phyloP scores from a whole-genome alignment of 768 basidiomycete species.

The Phaeotremella skinneri region DNA sequence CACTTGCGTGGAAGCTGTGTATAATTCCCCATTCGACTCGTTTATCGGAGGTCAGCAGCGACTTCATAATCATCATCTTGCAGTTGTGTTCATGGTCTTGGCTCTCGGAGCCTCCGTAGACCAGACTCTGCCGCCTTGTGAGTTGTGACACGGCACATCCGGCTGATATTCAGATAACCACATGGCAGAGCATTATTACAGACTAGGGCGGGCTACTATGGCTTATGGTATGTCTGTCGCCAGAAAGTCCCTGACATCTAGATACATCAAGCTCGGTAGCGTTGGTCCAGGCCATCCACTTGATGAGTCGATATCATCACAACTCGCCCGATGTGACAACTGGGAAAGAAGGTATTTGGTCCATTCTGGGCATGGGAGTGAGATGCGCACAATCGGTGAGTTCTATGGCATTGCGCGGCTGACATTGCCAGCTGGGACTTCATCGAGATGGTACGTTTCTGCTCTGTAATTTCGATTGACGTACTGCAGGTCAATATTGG shows the following conservation, averaged over 20 bases:
- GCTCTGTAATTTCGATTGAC: background rate
- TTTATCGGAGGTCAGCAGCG: background rate
- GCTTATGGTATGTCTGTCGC: slow-evolving; percentile 1
- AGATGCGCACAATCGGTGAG: slow-evolving; percentile 3
- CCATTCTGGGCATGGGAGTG: slow-evolving; percentile 7
- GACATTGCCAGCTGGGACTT: slow-evolving; percentile 5
- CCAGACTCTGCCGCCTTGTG: slow-evolving; percentile 2
- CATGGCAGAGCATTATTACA: slow-evolving; percentile 1
- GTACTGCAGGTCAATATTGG: background rate
- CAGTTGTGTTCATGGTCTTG: slow-evolving; percentile 6
- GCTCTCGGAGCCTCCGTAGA: slow-evolving; percentile 7
- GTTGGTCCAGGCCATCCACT: slow-evolving; percentile 6
- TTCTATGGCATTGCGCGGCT: background rate
- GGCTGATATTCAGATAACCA: background rate
- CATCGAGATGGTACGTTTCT: slow-evolving; percentile 7
- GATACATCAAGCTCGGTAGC: slow-evolving; percentile 14
- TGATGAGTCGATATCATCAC: slow-evolving; percentile 13
- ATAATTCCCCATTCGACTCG: background rate
- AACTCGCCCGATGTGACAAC: background rate
- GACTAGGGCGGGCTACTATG: slow-evolving; percentile 3
- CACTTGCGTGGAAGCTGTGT: background rate
- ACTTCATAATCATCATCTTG: slow-evolving; percentile 8
- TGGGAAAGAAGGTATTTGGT: slow-evolving; percentile 7
- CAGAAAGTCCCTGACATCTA: background rate
- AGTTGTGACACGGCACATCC: background rate